Conservation (phyloP, 495 filamentous ascomycete genomes). For the Podospora didyma region DNA sequence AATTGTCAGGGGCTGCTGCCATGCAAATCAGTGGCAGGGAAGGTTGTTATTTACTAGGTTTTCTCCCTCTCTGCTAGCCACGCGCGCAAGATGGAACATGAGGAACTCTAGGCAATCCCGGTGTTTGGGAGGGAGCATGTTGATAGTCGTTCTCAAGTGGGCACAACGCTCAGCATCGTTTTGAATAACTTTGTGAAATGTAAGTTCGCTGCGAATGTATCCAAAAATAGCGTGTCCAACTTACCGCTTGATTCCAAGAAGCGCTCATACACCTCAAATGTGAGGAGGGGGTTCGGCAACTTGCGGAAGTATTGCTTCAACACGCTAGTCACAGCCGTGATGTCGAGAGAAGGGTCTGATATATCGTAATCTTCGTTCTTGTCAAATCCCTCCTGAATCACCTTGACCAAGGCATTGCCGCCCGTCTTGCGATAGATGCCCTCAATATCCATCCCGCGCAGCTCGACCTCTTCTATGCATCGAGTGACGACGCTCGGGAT, state of each 20-base stretch:
- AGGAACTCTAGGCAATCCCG: conserved; percentile 88
- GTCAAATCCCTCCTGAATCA: conserved; percentile 87
- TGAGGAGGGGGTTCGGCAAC: conserved; percentile 85
- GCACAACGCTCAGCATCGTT: conserved; percentile 58
- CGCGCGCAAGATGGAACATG: conserved; percentile 87
- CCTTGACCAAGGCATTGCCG: conserved; percentile 79
- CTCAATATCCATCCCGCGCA: conserved; percentile 95
- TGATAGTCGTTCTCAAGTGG: conserved; percentile 64
- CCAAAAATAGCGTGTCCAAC: not conserved
- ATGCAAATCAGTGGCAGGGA: not conserved
- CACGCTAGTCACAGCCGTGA: conserved; percentile 91
- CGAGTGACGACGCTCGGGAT: conserved; percentile 88
- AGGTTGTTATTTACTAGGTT: conserved; percentile 56
- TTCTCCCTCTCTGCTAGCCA: conserved; percentile 74
- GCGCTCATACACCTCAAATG: conserved; percentile 86
- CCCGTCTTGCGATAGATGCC: conserved; percentile 98
- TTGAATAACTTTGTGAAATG: conserved; percentile 38
- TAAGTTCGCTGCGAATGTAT: not conserved
- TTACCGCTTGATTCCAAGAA: conserved; percentile 73
- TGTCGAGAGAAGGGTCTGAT: conserved; percentile 88
- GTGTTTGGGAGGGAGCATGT: conserved; percentile 75
- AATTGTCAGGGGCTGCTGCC: conserved; percentile 12
- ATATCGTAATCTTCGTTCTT: conserved; percentile 80
- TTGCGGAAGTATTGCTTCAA: conserved; percentile 98
- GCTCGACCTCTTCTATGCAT: conserved; percentile 96